Evolutionary conservation across 164 flowering plant genomes (phyloP), one percentile per base, ranked within the genome.

Genomic region (Echeveria elegans): DNA sequence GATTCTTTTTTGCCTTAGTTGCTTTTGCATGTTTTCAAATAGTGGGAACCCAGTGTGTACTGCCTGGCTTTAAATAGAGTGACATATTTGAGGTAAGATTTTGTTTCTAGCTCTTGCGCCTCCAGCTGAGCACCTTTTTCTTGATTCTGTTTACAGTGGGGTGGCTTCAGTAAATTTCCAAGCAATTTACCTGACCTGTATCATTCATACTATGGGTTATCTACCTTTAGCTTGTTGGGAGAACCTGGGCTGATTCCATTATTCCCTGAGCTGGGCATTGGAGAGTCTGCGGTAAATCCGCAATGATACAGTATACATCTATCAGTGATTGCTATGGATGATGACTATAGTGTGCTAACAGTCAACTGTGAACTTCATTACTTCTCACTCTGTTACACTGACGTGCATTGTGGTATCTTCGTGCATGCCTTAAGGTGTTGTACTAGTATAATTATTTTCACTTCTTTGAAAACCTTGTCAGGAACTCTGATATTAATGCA

Each of bases 161-260:
- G 99, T 60, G 99, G 99, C 60, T 91, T 89, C 82, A 82, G 97
- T 65, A 95, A 95, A 75, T 85, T 77, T 67, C 96, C 99, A 0
- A 69, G 82, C 32, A 64, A 77, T 38, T 68, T 84, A 32, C 97
- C 97, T 37, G 99, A 95, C 77, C 78, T 95, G 4, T 92, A 92
- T 69, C 99, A 95, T 77, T 81, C 94, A 41, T 89, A 80, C 72
- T 92, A 87, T 69, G 96, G 97, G 8, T 75, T 82, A 24, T 72
- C 87, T 18, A 97, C 97, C 65, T 92, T 92, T 64, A 88, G 92
- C 75, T 69, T 89, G 65, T 74, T 92, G 85, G 86, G 80, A 71
- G 96, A 95, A 66, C 83, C 93, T 64, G 85, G 84, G 43, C 58
- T 87, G 64, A 80, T 78, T 38, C 73, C 89, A 16, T 72, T 94